Evolutionary conservation across 2,329 filamentous ascomycete species (phyloP), one percentile per base, ranked within the genome.

Genomic region (Colletotrichum brevisporum): DNA sequence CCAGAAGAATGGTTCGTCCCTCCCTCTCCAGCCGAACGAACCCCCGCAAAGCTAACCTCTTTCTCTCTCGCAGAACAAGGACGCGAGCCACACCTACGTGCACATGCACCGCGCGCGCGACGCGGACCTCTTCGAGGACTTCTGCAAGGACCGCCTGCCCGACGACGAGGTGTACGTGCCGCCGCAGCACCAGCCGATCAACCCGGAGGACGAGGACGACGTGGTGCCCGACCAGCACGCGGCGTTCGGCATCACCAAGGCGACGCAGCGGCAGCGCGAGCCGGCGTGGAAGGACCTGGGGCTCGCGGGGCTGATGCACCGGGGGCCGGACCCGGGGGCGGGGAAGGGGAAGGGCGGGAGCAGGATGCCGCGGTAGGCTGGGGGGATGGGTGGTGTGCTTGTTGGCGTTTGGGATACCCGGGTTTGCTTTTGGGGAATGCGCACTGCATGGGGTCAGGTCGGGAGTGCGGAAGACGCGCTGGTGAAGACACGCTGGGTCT

Each of bases 181-280:
- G 41, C 89, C 90, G 8, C 89, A 94, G 71, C 89, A 94, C 77
- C 92, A 94, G 78, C 94, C 93, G 48, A 86, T 94, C 76, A 95
- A 96, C 78, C 93, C 94, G 0, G 93, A 96, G 79, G 93, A 96
- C 78, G 93, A 96, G 81, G 94, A 96, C 76, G 93, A 96, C 76
- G 92, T 96, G 4, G 93, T 96, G 5, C 93, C 94, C 0, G 93
- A 96, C 79, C 93, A 96, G 81, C 93, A 96, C 77, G 93, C 93
- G 13, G 94, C 93, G 0, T 96, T 96, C 78, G 94, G 93, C 47
- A 96, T 97, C 75, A 90, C 93, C 79, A 88, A 92, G 73, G 93
- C 93, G 10, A 95, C 92, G 16, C 91, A 94, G 81, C 87, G 88
- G 72, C 86, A 84, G 74, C 88, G 86, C 75, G 92, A 94, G 80